Evolutionary conservation across 768 basidiomycete species (phyloP).

Genomic region (Tylopilus vinaceipallidus): DNA sequence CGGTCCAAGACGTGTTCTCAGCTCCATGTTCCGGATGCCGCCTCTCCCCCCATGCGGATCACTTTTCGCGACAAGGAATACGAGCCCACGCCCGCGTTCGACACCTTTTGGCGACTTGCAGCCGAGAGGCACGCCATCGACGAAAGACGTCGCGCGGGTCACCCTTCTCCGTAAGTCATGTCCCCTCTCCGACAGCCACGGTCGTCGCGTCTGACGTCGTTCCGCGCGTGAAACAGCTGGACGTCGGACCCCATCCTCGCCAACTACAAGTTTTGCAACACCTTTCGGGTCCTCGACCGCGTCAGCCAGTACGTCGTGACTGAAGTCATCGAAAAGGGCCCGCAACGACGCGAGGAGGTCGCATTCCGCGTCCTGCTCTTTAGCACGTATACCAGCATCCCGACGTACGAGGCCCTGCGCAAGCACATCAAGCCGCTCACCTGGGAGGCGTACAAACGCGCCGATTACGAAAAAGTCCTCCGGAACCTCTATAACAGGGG

Average conservation of each 20-base stretch:
- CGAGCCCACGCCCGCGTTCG: conserved; percentile 50
- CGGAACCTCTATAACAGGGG: conserved; percentile 36
- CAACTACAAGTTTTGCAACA: conserved; percentile 65
- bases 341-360: conserved; percentile 57
- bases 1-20: conserved; percentile 22
- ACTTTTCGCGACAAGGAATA: conserved; percentile 39
- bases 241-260: conserved; percentile 60
- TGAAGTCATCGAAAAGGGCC: conserved; percentile 69
- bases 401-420: conserved; percentile 66
- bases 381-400: conserved; percentile 67
- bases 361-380: conserved; percentile 73
- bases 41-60: conserved; percentile 28
- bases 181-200: background rate
- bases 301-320: conserved; percentile 65
- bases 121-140: conserved; percentile 59
- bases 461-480: conserved; percentile 54
- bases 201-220: conserved; percentile 14
- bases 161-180: conserved; percentile 49
- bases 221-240: conserved; percentile 55
- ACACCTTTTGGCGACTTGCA: conserved; percentile 59
- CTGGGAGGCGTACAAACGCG: conserved; percentile 56
- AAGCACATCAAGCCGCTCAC: conserved; percentile 53
- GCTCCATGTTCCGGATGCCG: conserved; percentile 12
- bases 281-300: conserved; percentile 72
- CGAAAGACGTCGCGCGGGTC: conserved; percentile 49